phyloP scores from a whole-genome alignment of 148 eudicot species.

The Camellia lanceoleosa region DNA sequence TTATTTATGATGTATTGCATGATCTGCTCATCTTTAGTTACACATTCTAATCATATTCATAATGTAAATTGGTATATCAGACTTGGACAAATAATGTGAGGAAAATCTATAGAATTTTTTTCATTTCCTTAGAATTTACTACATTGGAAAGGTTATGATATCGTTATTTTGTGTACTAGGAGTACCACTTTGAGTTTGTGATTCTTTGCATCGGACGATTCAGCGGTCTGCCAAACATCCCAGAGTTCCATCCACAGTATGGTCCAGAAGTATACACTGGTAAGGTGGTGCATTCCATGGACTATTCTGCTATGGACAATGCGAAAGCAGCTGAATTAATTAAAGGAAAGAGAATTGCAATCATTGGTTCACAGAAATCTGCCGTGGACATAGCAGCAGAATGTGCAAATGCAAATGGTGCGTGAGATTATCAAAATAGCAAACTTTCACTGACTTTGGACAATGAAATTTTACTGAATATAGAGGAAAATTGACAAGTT shows the following conservation, averaged over 20 bases:
- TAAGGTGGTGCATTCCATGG: slow-evolving; percentile 12
- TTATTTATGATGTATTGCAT: no score
- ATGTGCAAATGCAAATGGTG: slow-evolving; percentile 17
- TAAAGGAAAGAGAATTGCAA: slow-evolving; percentile 13
- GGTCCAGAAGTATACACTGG: slow-evolving; percentile 7
- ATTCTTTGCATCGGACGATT: slow-evolving; percentile 14
- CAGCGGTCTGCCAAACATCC: slow-evolving; percentile 10
- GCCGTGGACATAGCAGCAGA: slow-evolving; percentile 16
- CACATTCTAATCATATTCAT: no score
- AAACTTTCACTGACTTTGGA: no score
- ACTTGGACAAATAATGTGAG: no score
- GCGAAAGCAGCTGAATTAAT: background rate
- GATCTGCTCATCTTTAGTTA: no score
- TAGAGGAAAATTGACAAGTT: no score
- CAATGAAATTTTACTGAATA: background rate
- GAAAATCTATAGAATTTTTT: no score
- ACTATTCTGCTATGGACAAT: slow-evolving; percentile 14
- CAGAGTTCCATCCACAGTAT: slow-evolving; percentile 1
- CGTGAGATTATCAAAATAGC: background rate
- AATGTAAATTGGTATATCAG: no score
- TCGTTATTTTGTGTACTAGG: background rate
- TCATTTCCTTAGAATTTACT: no score
- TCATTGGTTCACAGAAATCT: slow-evolving; percentile 13
- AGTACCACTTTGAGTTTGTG: slow-evolving; percentile 11
- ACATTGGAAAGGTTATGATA: background rate